Conservation (phyloP, 106 monocot genomes). For the Allium cepa region DNA sequence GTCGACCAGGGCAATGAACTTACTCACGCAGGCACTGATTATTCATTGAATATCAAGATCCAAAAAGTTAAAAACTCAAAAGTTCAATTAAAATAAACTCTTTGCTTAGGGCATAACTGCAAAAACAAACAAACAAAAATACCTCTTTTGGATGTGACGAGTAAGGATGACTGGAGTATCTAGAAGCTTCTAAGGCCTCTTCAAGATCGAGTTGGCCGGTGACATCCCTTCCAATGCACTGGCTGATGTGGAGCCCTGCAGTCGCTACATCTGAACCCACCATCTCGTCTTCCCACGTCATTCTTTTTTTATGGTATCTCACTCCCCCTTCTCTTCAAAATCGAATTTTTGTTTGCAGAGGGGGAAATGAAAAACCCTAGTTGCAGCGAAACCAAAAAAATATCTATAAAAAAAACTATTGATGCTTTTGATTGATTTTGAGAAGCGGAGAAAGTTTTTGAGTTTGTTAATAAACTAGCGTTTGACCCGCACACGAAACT, state of each 20-base stretch:
- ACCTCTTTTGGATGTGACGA: conserved; percentile 46
- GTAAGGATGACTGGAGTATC: conserved; percentile 87
- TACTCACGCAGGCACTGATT: neutral
- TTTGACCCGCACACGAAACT: no score
- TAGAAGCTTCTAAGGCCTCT: conserved; percentile 78
- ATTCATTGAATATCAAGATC: neutral
- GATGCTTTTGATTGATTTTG: no score
- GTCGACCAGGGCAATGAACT: no score
- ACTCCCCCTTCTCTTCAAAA: neutral
- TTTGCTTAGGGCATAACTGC: neutral
- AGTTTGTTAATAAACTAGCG: no score
- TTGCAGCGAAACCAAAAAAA: neutral
- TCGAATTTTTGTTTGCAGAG: neutral
- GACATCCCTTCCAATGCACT: conserved; percentile 70
- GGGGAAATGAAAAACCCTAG: conserved; percentile 1
- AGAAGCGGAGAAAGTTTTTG: no score
- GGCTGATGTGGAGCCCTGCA: conserved; percentile 76
- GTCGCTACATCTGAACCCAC: conserved; percentile 78
- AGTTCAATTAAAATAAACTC: neutral
- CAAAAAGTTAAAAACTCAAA: neutral
- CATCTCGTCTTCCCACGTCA: conserved; percentile 85
- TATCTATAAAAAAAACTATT: no score
- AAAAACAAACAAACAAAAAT: neutral
- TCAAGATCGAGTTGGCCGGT: conserved; percentile 76
- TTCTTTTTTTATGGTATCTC: conserved; percentile 4